These are phyloP conservation scores for Paramyrothecium roridum DNA, from an alignment of 2,329 filamentous ascomycete species.

Conservation along the genomic window DNA sequence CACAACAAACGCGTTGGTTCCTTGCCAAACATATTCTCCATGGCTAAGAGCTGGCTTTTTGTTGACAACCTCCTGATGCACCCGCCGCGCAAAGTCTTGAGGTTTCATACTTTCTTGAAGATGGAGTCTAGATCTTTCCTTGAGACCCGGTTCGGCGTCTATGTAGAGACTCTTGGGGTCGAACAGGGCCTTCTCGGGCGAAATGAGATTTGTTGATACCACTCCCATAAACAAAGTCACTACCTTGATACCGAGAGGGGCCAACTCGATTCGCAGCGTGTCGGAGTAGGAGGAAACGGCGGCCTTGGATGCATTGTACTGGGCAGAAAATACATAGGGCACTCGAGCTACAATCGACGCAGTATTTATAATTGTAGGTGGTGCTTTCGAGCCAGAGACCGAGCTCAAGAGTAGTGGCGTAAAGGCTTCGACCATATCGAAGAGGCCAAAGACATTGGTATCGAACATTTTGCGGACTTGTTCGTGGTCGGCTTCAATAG, in stretches of 20 bases:
- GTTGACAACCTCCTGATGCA: too few relatives aligned
- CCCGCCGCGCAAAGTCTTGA: too few relatives aligned
- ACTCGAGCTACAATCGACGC: constrained; percentile 3
- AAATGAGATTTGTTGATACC: not conserved
- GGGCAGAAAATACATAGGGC: constrained; percentile 1
- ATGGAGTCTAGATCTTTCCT: not conserved
- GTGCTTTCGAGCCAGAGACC: not conserved
- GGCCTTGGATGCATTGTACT: constrained; percentile 9
- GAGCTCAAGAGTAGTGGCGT: constrained; percentile 8
- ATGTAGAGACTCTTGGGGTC: not conserved
- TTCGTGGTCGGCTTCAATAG: constrained; percentile 1
- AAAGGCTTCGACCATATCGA: constrained; percentile 8
- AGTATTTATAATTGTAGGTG: not conserved
- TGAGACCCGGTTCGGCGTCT: not conserved
- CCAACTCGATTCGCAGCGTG: constrained; percentile 8
- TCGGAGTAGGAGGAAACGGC: constrained; percentile 7
- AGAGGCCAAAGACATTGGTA: constrained; percentile 10
- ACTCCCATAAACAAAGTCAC: constrained; percentile 7
- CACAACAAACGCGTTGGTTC: too few relatives aligned
- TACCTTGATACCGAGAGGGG: not conserved
- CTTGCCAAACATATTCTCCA: too few relatives aligned
- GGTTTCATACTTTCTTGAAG: too few relatives aligned
- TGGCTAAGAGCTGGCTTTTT: too few relatives aligned
- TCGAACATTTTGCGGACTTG: constrained; percentile 8
- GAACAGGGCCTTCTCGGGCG: constrained; percentile 7